Conservation (phyloP, 768 basidiomycete genomes). For the Podaxis sp. region DNA sequence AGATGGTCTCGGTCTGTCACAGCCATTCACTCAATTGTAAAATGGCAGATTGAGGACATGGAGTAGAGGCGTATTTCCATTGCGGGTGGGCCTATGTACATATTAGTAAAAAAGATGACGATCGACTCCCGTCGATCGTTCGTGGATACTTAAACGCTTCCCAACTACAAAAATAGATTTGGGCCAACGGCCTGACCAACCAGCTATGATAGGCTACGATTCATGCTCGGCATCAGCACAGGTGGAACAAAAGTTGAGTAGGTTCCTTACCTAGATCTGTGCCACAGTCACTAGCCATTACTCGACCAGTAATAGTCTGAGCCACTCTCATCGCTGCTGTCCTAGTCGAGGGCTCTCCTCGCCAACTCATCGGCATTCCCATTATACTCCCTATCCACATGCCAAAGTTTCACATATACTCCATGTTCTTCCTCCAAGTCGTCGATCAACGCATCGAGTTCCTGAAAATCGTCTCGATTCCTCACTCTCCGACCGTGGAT, state of each 20-base stretch:
- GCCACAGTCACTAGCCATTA: no score
- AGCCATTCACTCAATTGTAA: no score
- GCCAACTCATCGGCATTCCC: background rate
- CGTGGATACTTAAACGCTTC: no score
- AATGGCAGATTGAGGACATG: no score
- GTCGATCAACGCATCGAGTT: slow-evolving; percentile 8
- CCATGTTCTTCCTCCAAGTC: background rate
- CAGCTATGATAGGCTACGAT: background rate
- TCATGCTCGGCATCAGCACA: background rate
- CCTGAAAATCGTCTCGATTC: slow-evolving; percentile 10
- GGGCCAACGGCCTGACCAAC: no score
- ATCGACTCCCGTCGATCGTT: no score
- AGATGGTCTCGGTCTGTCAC: no score
- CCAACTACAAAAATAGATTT: no score
- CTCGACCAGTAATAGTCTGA: background rate
- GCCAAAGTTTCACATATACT: slow-evolving; percentile 7
- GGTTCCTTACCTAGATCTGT: background rate
- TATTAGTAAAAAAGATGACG: no score
- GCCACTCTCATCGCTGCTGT: background rate
- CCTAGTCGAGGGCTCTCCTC: background rate
- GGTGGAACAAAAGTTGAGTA: background rate
- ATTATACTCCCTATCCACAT: slow-evolving; percentile 6
- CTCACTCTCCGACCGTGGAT: slow-evolving; percentile 4
- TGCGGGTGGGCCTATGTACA: no score
- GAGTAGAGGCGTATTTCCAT: no score